These are phyloP conservation scores for Arthroderma sp. DNA, from an alignment of 2,329 filamentous ascomycete genomes.

Conservation along the genomic window DNA sequence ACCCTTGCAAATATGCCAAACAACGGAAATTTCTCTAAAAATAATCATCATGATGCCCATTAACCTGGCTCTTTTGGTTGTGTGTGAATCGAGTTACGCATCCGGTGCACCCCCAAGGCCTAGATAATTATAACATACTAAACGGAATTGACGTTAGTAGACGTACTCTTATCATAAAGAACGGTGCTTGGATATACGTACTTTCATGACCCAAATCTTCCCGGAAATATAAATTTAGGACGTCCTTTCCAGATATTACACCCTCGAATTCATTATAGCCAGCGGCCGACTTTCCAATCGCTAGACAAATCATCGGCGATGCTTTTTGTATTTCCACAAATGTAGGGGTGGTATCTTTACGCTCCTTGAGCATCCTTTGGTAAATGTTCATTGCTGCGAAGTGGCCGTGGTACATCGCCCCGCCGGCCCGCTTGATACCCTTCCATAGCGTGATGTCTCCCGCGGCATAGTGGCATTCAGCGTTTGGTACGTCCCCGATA, in stretches of 20 bases:
- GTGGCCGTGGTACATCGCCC: slow-evolving; percentile 57
- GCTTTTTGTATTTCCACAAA: slow-evolving; percentile 39
- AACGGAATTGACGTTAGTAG: not conserved
- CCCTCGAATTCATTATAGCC: slow-evolving; percentile 44
- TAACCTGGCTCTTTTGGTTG: no score
- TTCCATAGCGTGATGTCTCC: slow-evolving; percentile 57
- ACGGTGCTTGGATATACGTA: not conserved
- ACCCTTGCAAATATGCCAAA: no score
- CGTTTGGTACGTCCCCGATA: slow-evolving; percentile 40
- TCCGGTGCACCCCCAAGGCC: slow-evolving; percentile 5
- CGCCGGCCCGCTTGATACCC: slow-evolving; percentile 62
- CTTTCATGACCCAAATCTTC: slow-evolving; percentile 49
- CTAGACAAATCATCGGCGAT: slow-evolving; percentile 53
- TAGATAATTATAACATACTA: slow-evolving; percentile 22
- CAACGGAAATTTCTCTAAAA: no score
- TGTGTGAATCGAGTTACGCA: no score
- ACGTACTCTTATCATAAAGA: not conserved
- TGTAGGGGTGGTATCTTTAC: slow-evolving; percentile 25
- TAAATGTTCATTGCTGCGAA: slow-evolving; percentile 52
- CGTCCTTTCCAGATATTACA: slow-evolving; percentile 46
- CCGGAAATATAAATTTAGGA: slow-evolving; percentile 50
- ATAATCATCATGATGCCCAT: no score
- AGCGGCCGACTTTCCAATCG: slow-evolving; percentile 53
- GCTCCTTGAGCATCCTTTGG: slow-evolving; percentile 35
- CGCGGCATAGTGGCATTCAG: slow-evolving; percentile 48